Evolutionary conservation across 2,329 filamentous ascomycete genomes (phyloP), one percentile per base, ranked within the genome.

Genomic region (Chaetomium strumarium): DNA sequence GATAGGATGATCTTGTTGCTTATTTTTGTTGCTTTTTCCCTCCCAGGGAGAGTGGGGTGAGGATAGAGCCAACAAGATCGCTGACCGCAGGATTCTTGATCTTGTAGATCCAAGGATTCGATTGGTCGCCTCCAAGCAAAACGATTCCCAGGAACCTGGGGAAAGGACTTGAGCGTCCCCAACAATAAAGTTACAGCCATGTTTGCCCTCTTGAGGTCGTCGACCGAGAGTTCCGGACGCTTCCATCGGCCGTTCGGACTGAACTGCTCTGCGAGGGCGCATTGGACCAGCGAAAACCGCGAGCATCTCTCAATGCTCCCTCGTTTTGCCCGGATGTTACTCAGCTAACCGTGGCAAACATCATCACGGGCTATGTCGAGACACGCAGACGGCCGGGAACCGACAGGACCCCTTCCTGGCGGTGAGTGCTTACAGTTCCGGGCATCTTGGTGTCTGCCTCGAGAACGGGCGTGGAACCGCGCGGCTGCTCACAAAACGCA

Each of bases 81-180:
- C 48, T 33, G 12, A 14, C 13, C 33, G 16, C 37, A 37, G 9
- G 39, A 17, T 30, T 33, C 14, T 30, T 16, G 34, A 48, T 51
- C 42, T 45, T 40, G 43, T 46, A 46, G 52, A 54, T 54, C 33
- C 19, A 42, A n/a, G 7, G n/a, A n/a, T 36, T 31, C 52, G 29
- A 51, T 51, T 48, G 48, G 44, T 36, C n/a, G 20, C 33, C 24
- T 30, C 29, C 7, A 24, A 24, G 13, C 4, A 29, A 37, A 11
- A 7, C 16, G 13, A 44, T n/a, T 5, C 38, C 38, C 8, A 19
- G 10, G 29, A 39, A 20, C 5, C 24, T 13, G 24, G 20, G n/a
- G 33, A 30, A 14, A 16, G 33, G 33, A 14, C 6, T 14, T 41
- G 39, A 14, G 5, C 24, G 10, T 14, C 24, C 20, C 39, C n/a